Evolutionary conservation across 2,329 filamentous ascomycete genomes (phyloP), one percentile per base, ranked within the genome.

Genomic region (Botrytis hyacinthi): DNA sequence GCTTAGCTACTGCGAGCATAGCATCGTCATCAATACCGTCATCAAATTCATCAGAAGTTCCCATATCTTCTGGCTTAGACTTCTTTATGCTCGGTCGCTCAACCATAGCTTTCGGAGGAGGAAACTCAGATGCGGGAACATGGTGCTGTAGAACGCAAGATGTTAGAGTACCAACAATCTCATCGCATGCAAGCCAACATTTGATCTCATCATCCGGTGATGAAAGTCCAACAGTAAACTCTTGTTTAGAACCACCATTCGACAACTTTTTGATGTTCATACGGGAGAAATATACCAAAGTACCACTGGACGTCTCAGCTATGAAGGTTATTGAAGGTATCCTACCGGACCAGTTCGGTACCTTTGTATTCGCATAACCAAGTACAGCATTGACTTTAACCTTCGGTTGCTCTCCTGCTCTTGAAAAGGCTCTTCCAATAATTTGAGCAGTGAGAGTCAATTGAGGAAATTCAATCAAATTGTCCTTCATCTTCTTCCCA

Each of bases 141-240:
- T 81, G 75, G 42, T 76, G 79, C 42, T 78, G 75, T 12, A 81
- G 70, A 59, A 76, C 62, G 65, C 63, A 76, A 22, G 74, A 77
- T 48, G 75, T 76, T 10, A 77, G 80, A 0, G 89, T 90, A 2
- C 89, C 89, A 4, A 90, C 93, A 78, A 98, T 92, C 61, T 94
- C 91, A 82, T 98, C 95, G 76, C 95, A 98, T 81, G 93, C 92
- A 67, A 95, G 85, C 79, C 91, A 89, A 74, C 90, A 93, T 37
- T 86, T 86, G 48, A 96, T 87, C 4, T 86, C 83, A 73, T 91
- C 88, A 29, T 88, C 86, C 0, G 84, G 80, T 7, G 83, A 83
- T 1, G 81, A 86, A 32, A 94, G 80, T 0, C 87, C 83, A 1
- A 90, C 87, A 32, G 83, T 87, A 75, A 92, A 91, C 0, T 85